Conservation (phyloP, 768 basidiomycete species). For the Termitomyces sp. region DNA sequence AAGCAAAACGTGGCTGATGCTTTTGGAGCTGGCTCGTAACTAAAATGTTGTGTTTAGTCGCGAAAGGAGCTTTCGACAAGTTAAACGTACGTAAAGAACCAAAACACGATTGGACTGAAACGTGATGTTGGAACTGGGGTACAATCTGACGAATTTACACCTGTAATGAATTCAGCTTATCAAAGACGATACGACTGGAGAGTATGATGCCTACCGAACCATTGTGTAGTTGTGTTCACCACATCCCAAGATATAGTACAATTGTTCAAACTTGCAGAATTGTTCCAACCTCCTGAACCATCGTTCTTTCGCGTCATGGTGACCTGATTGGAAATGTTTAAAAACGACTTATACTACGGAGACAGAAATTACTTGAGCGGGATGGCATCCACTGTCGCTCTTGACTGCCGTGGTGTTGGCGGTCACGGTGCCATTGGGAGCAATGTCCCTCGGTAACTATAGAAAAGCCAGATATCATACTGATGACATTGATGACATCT, state of each 20-base stretch:
- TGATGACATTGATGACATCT: background rate
- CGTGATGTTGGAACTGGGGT: constrained; percentile 19
- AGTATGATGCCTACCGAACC: constrained; percentile 34
- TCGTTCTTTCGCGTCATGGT: constrained; percentile 27
- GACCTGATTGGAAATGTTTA: constrained; percentile 20
- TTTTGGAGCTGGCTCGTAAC: constrained; percentile 28
- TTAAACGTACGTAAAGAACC: constrained; percentile 44
- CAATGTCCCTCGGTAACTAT: constrained; percentile 31
- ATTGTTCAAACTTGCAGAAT: constrained; percentile 30
- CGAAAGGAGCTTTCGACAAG: background rate
- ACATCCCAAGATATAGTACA: constrained; percentile 38
- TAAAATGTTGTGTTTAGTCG: constrained; percentile 2
- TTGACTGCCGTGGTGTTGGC: constrained; percentile 45
- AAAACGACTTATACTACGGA: background rate
- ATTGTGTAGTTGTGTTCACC: constrained; percentile 26
- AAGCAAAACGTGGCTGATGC: constrained; percentile 44
- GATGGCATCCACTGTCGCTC: constrained; percentile 37
- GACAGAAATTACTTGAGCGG: constrained; percentile 23
- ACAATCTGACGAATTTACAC: constrained; percentile 25
- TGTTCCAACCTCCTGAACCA: constrained; percentile 32
- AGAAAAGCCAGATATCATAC: background rate
- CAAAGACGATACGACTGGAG: background rate
- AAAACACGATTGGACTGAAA: constrained; percentile 48
- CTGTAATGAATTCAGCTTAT: constrained; percentile 10
- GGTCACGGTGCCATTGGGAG: constrained; percentile 39